Percentiles rank a stretch among this genome's conserved stretches.
Conservation (phyloP, 2,329 filamentous ascomycete species). For the Aspergillus cejpii region DNA sequence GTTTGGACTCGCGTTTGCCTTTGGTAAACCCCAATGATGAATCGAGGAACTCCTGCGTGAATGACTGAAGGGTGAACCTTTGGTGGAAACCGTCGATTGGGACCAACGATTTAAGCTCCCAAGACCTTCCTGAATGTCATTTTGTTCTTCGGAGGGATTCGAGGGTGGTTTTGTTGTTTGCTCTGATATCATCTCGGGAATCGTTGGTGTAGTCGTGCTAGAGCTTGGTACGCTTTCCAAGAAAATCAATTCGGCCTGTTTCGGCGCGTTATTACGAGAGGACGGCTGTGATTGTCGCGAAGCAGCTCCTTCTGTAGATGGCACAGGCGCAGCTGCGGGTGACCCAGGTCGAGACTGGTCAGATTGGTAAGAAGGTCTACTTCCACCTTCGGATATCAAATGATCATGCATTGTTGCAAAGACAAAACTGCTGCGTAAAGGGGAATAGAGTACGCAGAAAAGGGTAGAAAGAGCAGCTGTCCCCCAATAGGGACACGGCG, state of each 20-base stretch:
- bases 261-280: neutral
- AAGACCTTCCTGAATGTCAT: conserved; percentile 40
- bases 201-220: neutral
- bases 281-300: neutral
- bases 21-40: conserved; percentile 15
- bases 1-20: conserved; percentile 11
- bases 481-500: no score
- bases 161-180: conserved; percentile 5
- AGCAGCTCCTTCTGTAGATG: no score
- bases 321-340: no score
- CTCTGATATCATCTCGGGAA: neutral
- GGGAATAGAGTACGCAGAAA: no score
- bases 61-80: conserved; percentile 23
- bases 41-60: conserved; percentile 20
- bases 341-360: no score
- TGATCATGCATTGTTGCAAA: no score
- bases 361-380: no score
- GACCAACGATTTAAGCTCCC: conserved; percentile 54
- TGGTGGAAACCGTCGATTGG: conserved; percentile 50
- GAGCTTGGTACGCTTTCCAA: neutral
- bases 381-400: no score
- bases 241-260: neutral
- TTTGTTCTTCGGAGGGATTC: conserved; percentile 13
- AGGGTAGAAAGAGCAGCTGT: no score
- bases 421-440: no score